Evolutionary conservation across 192 early-diverging fungal genomes (phyloP).

Genomic region (Rhizophagus clarus): DNA sequence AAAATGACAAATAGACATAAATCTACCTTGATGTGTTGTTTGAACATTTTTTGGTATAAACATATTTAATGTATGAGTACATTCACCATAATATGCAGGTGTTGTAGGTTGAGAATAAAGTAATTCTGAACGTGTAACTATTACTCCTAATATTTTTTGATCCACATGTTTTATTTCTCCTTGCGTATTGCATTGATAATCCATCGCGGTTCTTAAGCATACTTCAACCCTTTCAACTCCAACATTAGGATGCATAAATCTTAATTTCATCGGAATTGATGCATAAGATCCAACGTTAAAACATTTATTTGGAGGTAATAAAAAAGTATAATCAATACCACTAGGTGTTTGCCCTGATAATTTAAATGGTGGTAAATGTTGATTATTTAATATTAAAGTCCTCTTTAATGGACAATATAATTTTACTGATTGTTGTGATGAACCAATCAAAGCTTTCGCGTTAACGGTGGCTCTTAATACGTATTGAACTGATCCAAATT

Average conservation of each 20-base stretch:
- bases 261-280: constrained; percentile 24
- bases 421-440: not conserved
- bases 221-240: constrained; percentile 25
- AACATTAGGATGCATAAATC: constrained; percentile 1
- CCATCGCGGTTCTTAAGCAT: constrained; percentile 22
- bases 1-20: constrained; percentile 19
- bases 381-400: constrained; percentile 1
- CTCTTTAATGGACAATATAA: constrained; percentile 17
- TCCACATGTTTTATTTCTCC: constrained; percentile 16
- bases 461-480: constrained; percentile 1
- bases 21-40: constrained; percentile 25
- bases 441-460: not conserved
- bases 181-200: constrained; percentile 18
- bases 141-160: not conserved
- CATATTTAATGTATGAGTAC: constrained; percentile 16
- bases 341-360: constrained; percentile 16
- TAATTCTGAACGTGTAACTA: constrained; percentile 17
- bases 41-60: constrained; percentile 18
- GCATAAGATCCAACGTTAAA: constrained; percentile 22
- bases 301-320: constrained; percentile 31
- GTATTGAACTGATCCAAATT: constrained; percentile 13
- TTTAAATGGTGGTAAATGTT: constrained; percentile 8
- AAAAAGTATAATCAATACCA: constrained; percentile 26
- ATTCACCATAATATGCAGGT: constrained; percentile 18
- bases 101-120: not conserved